Evolutionary conservation across 805 yeast species (phyloP), one percentile per base, ranked within the genome.

Genomic region (Ogataea trehalophila): DNA sequence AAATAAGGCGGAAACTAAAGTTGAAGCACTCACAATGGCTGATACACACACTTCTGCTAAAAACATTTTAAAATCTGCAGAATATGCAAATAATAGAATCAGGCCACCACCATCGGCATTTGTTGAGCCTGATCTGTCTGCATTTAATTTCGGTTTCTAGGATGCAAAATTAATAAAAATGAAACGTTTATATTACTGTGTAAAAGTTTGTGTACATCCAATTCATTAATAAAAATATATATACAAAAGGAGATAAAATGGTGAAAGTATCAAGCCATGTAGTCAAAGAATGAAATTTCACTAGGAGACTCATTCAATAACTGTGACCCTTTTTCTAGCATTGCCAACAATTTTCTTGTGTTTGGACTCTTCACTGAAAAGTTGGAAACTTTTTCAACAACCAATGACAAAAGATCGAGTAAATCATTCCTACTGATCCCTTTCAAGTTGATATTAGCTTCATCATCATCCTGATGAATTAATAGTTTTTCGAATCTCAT

Each of bases 121-220:
- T 61, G 76, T 74, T 48, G 91, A 84, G 57, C 88, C 91, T 0
- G 90, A 85, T 58, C 83, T 85, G 90, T 80, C 85, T 61, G 76
- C 87, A 0, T 84, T 83, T 57, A 75, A 74, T 45, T 84, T 83
- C 59, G 79, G 75, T 11, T 50, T 56, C 38, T 55, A 26, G 31
- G 2, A 9, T 9, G 7, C 31, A 26, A 26, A 26, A 26, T 9
- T 26, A 26, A 26, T 11, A 3, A 5, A 26, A 26, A 26, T 11
- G 9, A 26, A 26, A 46, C 42, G 36, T 35, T 33, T 35, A n/a
- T 39, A 17, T 26, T 38, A 26, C 31, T 14, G 23, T 15, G 15
- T 39, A 20, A 20, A 20, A 3, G 35, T 39, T 15, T 31, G 22
- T 26, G 42, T 39, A 22, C 11, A 20, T 26, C 6, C 8, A 16